Evolutionary conservation across 2,329 filamentous ascomycete species (phyloP), one percentile per base, ranked within the genome.

Genomic region (Pseudocercospora vitis): DNA sequence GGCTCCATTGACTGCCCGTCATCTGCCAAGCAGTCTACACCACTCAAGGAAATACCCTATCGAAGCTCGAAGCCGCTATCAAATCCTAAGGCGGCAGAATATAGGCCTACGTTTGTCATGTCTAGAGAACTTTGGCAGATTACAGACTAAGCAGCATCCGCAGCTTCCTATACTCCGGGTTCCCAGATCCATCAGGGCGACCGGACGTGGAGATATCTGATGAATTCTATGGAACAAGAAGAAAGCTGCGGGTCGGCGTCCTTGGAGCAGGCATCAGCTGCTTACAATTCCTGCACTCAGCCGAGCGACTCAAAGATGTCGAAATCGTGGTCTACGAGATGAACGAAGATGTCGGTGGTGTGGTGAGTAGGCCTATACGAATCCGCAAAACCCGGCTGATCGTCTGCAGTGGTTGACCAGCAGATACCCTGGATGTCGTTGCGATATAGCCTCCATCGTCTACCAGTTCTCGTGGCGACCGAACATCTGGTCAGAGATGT

Each of bases 341-440:
- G 62, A 72, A 72, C 40, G 57, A 66, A n/a, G 65, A 69, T 32
- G 59, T 73, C 48, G 70, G 70, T 4, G 70, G 60, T 12, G 58
- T 60, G 32, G 58, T 61, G 12, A n/a, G 69, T n/a, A 28, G 16
- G 8, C 8, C 2, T 11, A 12, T 48, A 21, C 47, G 18, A 1
- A 8, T 18, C 8, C 19, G 9, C 26, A 21, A 14, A 2, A 11
- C 8, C 9, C 12, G 14, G 11, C 35, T 32, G 4, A 44, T 42
- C 18, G 9, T 21, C 6, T 4, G 16, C 68, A 70, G 26, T 72
- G 70, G 71, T 61, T 64, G 8, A 68, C 70, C 28, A 71, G 70
- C 53, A 57, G 61, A 24, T 70, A 70, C 49, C 67, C 68, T 2
- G 44, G 68, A 6, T 69, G 67, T 57, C 63, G 61, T 26, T 71